phyloP scores from a whole-genome alignment of 768 basidiomycete species.

The Tremella fuciformis region DNA sequence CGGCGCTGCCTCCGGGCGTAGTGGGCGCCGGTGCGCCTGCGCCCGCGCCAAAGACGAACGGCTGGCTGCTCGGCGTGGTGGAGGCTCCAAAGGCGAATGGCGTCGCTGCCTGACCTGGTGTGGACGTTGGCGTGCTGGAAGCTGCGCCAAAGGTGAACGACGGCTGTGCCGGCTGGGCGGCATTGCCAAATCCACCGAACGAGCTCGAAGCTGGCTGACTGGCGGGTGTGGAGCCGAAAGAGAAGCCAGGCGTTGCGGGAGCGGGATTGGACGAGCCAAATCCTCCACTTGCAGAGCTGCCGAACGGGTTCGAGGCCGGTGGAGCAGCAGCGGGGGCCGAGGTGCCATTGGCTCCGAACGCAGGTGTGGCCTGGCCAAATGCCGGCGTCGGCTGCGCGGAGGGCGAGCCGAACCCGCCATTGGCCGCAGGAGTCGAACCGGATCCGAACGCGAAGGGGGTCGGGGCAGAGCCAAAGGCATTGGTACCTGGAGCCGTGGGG shows the following conservation, averaged over 20 bases:
- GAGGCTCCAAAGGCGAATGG: conserved; percentile 7
- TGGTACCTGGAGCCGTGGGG: background rate
- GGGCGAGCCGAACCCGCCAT: conserved; percentile 7
- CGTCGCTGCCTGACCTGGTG: background rate
- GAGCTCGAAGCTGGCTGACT: conserved; percentile 2
- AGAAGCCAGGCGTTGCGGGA: too few species aligned
- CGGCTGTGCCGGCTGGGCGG: conserved; percentile 4
- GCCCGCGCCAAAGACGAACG: conserved; percentile 14
- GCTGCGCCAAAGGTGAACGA: conserved; percentile 15
- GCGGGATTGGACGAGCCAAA: conserved; percentile 8
- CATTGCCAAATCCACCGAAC: conserved; percentile 1
- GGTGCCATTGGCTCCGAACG: conserved; percentile 6
- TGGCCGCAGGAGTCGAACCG: background rate
- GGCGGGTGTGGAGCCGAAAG: conserved; percentile 5
- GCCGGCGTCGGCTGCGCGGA: background rate
- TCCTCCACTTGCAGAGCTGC: background rate
- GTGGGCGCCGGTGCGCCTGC: background rate
- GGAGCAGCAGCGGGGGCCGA: conserved; percentile 5
- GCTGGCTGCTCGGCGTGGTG: background rate
- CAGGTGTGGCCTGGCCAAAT: conserved; percentile 9
- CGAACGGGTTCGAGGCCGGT: conserved; percentile 7
- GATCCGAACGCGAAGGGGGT: conserved; percentile 1
- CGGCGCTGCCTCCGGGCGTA: background rate
- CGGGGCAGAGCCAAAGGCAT: background rate
- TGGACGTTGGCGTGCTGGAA: background rate